These are phyloP conservation scores for Dendrocalamus sinicus DNA, from an alignment of 176 grass and related monocot species.

Conservation along the genomic window DNA sequence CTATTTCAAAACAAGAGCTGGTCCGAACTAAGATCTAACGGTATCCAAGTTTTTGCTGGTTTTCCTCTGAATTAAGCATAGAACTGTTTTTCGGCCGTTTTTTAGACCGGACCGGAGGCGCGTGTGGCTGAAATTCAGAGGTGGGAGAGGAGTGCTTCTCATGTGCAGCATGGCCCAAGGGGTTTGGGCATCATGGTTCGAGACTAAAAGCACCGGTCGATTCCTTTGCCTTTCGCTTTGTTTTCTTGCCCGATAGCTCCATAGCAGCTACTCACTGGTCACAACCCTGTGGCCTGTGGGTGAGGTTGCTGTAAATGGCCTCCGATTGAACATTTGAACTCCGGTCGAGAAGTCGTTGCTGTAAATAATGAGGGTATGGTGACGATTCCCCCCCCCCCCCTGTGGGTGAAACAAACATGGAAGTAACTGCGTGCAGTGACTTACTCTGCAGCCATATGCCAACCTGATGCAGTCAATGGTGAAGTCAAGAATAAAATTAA, in stretches of 20 bases:
- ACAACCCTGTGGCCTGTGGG: background rate
- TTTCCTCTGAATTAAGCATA: background rate
- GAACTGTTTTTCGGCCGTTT: no score
- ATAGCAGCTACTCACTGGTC: background rate
- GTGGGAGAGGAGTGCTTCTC: background rate
- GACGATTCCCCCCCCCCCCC: background rate
- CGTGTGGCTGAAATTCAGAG: slow-evolving; percentile 15
- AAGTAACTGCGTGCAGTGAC: slow-evolving; percentile 29
- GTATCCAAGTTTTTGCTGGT: background rate
- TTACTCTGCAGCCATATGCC: slow-evolving; percentile 23
- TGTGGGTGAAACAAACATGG: slow-evolving; percentile 8
- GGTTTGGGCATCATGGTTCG: slow-evolving; percentile 1
- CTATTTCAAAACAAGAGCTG: background rate
- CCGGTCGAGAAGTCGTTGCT: slow-evolving; percentile 2
- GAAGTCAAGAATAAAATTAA: no score
- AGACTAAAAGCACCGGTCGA: background rate
- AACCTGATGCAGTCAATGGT: background rate
- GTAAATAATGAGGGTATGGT: background rate
- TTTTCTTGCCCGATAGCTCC: background rate
- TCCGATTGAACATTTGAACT: background rate
- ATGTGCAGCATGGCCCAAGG: slow-evolving; percentile 1
- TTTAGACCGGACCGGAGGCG: background rate
- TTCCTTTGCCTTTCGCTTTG: background rate
- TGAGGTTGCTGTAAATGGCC: slow-evolving; percentile 11
- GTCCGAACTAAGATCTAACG: background rate